Conservation (phyloP, 1,284 basidiomycete genomes). For the Pisolithus thermaeus region DNA sequence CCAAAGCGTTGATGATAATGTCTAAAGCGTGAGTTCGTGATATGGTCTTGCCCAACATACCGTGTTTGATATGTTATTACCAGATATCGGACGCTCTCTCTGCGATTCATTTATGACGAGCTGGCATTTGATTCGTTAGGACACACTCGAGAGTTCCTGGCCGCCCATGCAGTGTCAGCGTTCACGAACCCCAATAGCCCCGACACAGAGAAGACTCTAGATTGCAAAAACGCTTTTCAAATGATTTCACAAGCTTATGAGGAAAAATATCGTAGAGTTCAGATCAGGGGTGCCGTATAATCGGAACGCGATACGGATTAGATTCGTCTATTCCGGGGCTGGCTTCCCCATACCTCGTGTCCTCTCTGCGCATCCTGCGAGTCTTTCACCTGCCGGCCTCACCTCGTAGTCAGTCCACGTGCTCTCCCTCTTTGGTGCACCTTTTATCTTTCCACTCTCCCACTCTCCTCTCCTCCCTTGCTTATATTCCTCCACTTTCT, state of each 20-base stretch:
- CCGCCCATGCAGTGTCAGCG: constrained; percentile 60
- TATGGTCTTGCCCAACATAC: background rate
- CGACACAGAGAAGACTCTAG: constrained; percentile 57
- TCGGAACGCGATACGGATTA: background rate
- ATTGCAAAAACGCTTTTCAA: constrained; percentile 55
- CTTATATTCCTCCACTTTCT: background rate
- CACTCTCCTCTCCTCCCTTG: background rate
- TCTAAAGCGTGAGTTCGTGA: constrained; percentile 73
- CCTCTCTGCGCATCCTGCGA: background rate
- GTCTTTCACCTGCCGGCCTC: background rate
- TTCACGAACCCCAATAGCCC: constrained; percentile 62
- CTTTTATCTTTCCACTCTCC: background rate
- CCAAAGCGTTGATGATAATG: constrained; percentile 84
- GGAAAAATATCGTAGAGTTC: constrained; percentile 71
- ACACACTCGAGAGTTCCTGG: constrained; percentile 68
- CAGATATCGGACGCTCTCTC: constrained; percentile 78
- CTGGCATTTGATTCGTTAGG: constrained; percentile 76
- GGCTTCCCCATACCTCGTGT: background rate
- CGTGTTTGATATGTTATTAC: constrained; percentile 7
- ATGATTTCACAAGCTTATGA: constrained; percentile 58
- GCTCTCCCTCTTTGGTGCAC: background rate
- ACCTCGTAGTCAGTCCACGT: background rate
- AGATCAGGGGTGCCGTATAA: constrained; percentile 67
- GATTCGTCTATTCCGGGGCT: background rate
- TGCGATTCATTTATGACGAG: constrained; percentile 74